Evolutionary conservation across 2,329 filamentous ascomycete species (phyloP), one percentile per base, ranked within the genome.

Genomic region (Aspergillus neoniger): DNA sequence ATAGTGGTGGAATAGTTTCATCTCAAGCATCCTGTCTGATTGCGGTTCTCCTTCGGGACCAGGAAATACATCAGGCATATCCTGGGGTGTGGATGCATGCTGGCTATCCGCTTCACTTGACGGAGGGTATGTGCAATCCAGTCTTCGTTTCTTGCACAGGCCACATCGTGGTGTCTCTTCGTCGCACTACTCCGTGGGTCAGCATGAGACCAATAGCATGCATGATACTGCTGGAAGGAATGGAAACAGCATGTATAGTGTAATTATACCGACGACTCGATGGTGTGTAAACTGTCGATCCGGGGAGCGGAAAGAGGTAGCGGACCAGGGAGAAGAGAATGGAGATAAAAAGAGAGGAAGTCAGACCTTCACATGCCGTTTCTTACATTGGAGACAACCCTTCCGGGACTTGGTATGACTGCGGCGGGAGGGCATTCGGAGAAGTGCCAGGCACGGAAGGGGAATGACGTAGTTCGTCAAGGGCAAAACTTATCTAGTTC

Each of bases 391-490:
- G 60, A 71, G 66, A 58, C 75, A 77, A 39, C 75, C 75, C 65
- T 74, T 75, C 38, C 76, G 74, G 65, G 74, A 76, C 63, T 77
- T 77, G 28, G 73, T 77, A 63, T 77, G 75, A 36, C 69, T 72
- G 63, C 71, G 71, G 58, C 71, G 71, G 25, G 69, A 70, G 48
- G 70, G 70, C 71, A 73, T 73, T 55, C 61, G 63, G 55, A 55
- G 39, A 19, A 21, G 17, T 36, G 21, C 9, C n/a, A 43, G 39
- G 36, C 32, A 10, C n/a, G 12, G 5, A 25, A 17, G 50, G 21
- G 6, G 19, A 48, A 53, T 55, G 43, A 54, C 58, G 55, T 55
- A 56, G 21, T 8, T 25, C 10, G n/a, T 41, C 21, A 15, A 28
- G 38, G 9, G 5, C 30, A 21, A 39, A 25, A 14, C 10, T n/a